Conservation (phyloP, 345 rosid genomes). For the Turnera subulata region DNA sequence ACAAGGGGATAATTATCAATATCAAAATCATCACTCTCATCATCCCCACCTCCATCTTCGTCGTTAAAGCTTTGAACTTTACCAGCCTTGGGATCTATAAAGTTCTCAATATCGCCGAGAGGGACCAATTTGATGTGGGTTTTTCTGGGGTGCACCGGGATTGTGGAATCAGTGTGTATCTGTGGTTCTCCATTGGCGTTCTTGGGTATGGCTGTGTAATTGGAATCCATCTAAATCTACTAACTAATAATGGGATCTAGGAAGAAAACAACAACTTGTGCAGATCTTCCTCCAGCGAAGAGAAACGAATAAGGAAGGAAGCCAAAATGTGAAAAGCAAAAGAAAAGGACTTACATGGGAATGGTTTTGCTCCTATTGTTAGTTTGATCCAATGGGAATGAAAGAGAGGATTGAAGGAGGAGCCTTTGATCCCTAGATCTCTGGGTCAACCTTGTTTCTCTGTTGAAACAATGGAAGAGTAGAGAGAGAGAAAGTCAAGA, state of each 20-base stretch:
- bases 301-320: not conserved
- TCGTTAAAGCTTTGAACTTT: constrained; percentile 17
- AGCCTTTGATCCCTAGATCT: constrained; percentile 8
- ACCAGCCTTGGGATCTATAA: constrained; percentile 21
- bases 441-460: constrained; percentile 18
- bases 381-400: not conserved
- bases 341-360: constrained; percentile 6
- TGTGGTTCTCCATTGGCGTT: constrained; percentile 56
- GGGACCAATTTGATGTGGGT: constrained; percentile 38
- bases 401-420: not conserved
- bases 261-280: not conserved
- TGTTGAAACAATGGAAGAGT: too few species aligned
- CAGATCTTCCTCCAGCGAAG: constrained; percentile 2
- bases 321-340: not conserved
- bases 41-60: constrained; percentile 23
- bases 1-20: constrained; percentile 32
- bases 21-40: constrained; percentile 37
- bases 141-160: constrained; percentile 24
- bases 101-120: constrained; percentile 36
- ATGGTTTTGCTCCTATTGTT: not conserved
- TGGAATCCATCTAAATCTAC: constrained; percentile 49
- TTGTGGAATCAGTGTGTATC: constrained; percentile 29
- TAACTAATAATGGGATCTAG: not conserved
- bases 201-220: constrained; percentile 58
- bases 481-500: too few species aligned